Percentiles rank a stretch among this genome's conserved stretches.
Evolutionary conservation across 176 grass and related monocot genomes (phyloP).

Genomic region (Rhynchospora pubera): DNA sequence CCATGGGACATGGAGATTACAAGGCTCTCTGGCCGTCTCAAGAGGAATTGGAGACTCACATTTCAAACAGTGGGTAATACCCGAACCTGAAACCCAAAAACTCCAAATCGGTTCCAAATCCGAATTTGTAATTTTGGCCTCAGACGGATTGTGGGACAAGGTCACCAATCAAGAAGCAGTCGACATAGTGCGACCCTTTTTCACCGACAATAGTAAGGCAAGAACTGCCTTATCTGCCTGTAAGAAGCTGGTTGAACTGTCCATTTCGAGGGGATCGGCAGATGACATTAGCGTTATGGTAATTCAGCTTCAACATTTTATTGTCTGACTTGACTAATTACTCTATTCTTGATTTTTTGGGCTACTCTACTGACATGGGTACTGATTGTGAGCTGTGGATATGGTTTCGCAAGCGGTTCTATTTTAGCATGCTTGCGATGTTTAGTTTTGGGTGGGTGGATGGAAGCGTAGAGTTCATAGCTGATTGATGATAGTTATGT

Average conservation of each 20-base stretch:
- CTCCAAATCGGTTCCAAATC: conserved; percentile 48
- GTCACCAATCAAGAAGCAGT: conserved; percentile 92
- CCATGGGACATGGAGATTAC: conserved; percentile 87
- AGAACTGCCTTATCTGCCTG: conserved; percentile 48
- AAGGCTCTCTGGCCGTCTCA: conserved; percentile 85
- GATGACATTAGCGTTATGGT: conserved; percentile 89
- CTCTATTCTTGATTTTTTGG: conserved; percentile 8
- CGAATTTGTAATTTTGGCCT: conserved; percentile 90
- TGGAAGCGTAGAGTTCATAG: not conserved
- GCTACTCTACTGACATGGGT: not conserved
- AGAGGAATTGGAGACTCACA: conserved; percentile 82
- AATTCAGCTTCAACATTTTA: conserved; percentile 56
- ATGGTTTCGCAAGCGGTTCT: conserved; percentile 37
- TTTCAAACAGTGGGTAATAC: conserved; percentile 82
- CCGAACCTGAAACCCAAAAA: conserved; percentile 62
- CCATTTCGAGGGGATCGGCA: conserved; percentile 53
- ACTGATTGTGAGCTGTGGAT: not conserved
- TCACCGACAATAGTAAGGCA: conserved; percentile 21
- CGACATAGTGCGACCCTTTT: conserved; percentile 46
- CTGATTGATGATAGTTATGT: not conserved
- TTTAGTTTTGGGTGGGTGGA: conserved; percentile 6
- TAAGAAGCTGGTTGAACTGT: conserved; percentile 55
- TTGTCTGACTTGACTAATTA: conserved; percentile 7
- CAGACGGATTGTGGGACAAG: conserved; percentile 93
- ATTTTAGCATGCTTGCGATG: conserved; percentile 43